These are phyloP conservation scores for Sanghuangporus baumii DNA, from an alignment of 1,284 basidiomycete genomes.

Conservation along the genomic window DNA sequence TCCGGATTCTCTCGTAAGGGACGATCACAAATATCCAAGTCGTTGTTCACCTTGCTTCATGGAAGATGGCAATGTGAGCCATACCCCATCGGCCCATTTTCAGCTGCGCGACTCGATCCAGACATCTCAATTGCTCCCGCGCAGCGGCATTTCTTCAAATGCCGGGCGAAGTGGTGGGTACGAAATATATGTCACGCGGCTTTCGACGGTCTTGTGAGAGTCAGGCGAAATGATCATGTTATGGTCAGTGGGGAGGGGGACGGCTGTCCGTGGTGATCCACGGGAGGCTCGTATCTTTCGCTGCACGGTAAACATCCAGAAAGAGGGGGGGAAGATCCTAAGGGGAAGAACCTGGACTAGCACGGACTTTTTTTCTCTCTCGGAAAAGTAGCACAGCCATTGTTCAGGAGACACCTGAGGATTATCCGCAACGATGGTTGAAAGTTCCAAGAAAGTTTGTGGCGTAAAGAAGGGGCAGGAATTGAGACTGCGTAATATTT, in stretches of 20 bases:
- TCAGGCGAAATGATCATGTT: constrained; percentile 53
- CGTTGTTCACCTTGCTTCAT: neutral
- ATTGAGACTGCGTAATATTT: neutral
- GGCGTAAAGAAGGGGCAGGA: neutral
- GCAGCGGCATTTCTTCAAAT: neutral
- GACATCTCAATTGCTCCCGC: constrained; percentile 9
- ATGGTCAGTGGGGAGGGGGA: constrained; percentile 21
- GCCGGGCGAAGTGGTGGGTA: constrained; percentile 7
- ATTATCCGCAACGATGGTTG: neutral
- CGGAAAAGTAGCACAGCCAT: neutral
- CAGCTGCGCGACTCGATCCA: constrained; percentile 12
- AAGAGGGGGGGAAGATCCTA: neutral
- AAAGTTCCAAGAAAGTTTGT: neutral
- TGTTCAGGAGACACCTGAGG: neutral
- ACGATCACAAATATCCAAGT: neutral
- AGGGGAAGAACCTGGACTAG: neutral
- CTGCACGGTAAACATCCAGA: neutral
- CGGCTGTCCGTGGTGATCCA: constrained; percentile 5
- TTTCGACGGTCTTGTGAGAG: constrained; percentile 69
- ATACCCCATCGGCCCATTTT: constrained; percentile 33
- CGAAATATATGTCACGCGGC: constrained; percentile 58
- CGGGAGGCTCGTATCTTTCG: constrained; percentile 8
- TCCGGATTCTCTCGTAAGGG: constrained; percentile 54
- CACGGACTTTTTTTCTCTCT: neutral
- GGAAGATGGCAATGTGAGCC: constrained; percentile 25